A percentile compares a stretch with the other conserved stretches of the same genome.
Evolutionary conservation across 164 flowering plant genomes (phyloP).

Genomic region (Magnolia changhungtana): DNA sequence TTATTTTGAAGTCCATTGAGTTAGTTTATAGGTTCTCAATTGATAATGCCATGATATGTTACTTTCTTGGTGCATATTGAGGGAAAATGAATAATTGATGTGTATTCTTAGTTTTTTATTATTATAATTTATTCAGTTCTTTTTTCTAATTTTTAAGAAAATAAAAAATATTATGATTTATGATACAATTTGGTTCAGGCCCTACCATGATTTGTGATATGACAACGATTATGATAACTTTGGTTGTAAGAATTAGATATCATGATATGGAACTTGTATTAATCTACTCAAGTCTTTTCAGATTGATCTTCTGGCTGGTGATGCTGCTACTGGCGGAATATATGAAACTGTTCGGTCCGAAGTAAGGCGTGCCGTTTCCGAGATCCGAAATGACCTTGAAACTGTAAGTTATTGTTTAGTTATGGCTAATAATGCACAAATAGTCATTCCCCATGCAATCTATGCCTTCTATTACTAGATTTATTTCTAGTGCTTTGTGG

Average conservation of each 20-base stretch:
- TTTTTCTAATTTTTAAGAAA: too few relatives aligned
- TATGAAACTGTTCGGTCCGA: slow-evolving; percentile 60
- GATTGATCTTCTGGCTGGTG: slow-evolving; percentile 28
- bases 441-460: not conserved
- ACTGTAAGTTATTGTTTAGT: slow-evolving; percentile 31
- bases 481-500: not conserved
- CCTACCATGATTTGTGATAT: too few relatives aligned
- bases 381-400: slow-evolving; percentile 54
- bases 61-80: too few relatives aligned
- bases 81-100: too few relatives aligned
- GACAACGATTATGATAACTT: not conserved
- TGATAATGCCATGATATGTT: too few relatives aligned
- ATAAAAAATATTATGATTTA: too few relatives aligned
- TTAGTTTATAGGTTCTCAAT: too few relatives aligned
- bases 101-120: too few relatives aligned
- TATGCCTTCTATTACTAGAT: not conserved
- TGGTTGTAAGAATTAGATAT: not conserved
- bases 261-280: slow-evolving; percentile 4
- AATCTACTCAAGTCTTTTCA: slow-evolving; percentile 27
- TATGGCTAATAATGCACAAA: not conserved
- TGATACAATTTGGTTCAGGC: too few relatives aligned
- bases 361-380: slow-evolving; percentile 64
- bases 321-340: slow-evolving; percentile 27
- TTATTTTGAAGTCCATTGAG: too few relatives aligned
- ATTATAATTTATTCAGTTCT: too few relatives aligned